A percentile compares a stretch with the other conserved stretches of the same genome.
phyloP scores from a whole-genome alignment of 2,329 filamentous ascomycete species.

The Drechslerella coelobrocha region DNA sequence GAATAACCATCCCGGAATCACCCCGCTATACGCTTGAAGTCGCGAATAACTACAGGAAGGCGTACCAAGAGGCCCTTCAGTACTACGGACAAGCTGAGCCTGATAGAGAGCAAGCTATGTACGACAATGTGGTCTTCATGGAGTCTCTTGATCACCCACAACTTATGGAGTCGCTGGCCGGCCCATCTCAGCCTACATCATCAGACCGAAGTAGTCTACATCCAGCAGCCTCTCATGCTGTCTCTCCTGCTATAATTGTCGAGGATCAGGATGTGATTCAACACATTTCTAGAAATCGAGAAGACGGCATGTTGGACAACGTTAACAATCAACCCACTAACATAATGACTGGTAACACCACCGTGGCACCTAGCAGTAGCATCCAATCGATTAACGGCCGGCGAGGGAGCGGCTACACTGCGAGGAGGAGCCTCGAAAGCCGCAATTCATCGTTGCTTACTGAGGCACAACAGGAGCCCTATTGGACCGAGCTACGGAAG shows the following conservation, averaged over 20 bases:
- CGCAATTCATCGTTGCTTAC: neutral
- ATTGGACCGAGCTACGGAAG: constrained; percentile 60
- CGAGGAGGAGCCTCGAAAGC: neutral
- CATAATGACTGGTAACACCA: neutral
- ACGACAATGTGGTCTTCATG: constrained; percentile 57
- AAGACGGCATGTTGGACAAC: neutral
- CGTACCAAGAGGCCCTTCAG: constrained; percentile 59
- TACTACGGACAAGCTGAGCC: constrained; percentile 66
- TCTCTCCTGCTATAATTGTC: constrained; percentile 63
- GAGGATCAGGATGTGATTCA: constrained; percentile 52
- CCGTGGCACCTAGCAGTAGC: neutral
- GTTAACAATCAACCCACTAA: neutral
- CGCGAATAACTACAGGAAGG: constrained; percentile 67
- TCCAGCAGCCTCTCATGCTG: constrained; percentile 17
- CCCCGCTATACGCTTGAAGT: constrained; percentile 72
- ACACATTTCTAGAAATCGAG: neutral
- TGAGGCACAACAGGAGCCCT: neutral
- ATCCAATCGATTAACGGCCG: constrained; percentile 1
- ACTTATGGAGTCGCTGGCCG: constrained; percentile 47
- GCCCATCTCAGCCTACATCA: constrained; percentile 16
- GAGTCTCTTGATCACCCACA: constrained; percentile 55
- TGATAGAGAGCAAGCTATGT: constrained; percentile 51
- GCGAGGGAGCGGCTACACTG: constrained; percentile 9
- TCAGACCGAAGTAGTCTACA: constrained; percentile 3
- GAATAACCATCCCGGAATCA: constrained; percentile 71